Percentiles rank a stretch among this genome's conserved stretches.
Evolutionary conservation across 495 filamentous ascomycete species (phyloP).

Genomic region (Margaritispora aquatica): DNA sequence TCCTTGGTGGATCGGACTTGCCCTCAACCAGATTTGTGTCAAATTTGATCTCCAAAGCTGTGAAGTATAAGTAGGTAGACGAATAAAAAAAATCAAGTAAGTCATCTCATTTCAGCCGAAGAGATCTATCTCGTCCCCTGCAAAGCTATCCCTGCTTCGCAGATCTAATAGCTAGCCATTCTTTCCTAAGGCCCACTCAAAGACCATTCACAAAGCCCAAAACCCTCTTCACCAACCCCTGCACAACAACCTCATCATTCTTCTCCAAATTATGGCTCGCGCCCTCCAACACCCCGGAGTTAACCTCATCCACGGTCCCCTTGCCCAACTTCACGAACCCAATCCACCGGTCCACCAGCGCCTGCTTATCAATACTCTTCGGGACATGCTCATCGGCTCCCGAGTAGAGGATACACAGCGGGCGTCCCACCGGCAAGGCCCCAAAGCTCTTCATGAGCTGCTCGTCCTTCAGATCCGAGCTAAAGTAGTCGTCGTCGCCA

Average conservation of each 20-base stretch:
- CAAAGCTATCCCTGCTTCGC: too few species aligned
- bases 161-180: too few species aligned
- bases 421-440: constrained; percentile 41
- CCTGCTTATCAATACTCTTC: constrained; percentile 52
- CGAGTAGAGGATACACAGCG: constrained; percentile 61
- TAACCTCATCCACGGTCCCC: constrained; percentile 41
- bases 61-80: too few species aligned
- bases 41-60: too few species aligned
- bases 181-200: too few species aligned
- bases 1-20: too few species aligned
- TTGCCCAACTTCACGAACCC: constrained; percentile 34
- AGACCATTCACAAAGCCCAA: constrained; percentile 50
- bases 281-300: constrained; percentile 50
- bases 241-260: constrained; percentile 35
- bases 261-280: constrained; percentile 56
- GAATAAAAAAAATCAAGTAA: too few species aligned
- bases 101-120: too few species aligned
- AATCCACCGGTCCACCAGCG: constrained; percentile 59
- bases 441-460: constrained; percentile 61
- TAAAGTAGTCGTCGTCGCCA: constrained; percentile 87
- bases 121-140: too few species aligned
- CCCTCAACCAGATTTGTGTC: too few species aligned
- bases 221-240: constrained; percentile 49
- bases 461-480: constrained; percentile 62
- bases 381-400: constrained; percentile 70